Percentiles rank a stretch among this genome's conserved stretches.
Evolutionary conservation across 768 basidiomycete species (phyloP).

Genomic region (Trametes coccinea): DNA sequence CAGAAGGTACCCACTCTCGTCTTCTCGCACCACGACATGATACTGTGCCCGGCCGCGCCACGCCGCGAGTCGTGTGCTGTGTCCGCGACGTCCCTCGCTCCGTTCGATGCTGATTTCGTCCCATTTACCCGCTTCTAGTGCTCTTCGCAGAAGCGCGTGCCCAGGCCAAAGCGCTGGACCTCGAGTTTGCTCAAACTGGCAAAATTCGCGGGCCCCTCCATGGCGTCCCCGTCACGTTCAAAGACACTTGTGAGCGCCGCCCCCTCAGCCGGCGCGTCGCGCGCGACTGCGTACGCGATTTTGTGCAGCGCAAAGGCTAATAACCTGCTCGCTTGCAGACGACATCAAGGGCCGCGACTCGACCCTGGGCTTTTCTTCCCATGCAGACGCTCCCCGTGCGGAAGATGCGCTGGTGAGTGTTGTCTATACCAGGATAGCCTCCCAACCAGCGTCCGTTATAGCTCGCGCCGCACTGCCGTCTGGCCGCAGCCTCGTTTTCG

Average conservation of each 20-base stretch:
- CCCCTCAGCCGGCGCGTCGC: neutral
- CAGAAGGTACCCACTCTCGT: slow-evolving; percentile 57
- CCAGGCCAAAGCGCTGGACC: slow-evolving; percentile 65
- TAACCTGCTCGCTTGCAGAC: slow-evolving; percentile 37
- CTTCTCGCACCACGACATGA: neutral
- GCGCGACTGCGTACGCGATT: neutral
- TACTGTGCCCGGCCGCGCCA: neutral
- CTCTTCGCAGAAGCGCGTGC: slow-evolving; percentile 67
- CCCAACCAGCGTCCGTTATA: neutral
- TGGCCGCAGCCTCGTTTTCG: neutral
- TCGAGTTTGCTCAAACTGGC: slow-evolving; percentile 58
- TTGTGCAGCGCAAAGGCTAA: neutral
- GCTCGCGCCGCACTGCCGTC: too few species aligned
- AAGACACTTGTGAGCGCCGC: slow-evolving; percentile 59
- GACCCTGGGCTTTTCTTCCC: slow-evolving; percentile 67
- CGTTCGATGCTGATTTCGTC: neutral
- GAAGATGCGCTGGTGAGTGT: slow-evolving; percentile 62
- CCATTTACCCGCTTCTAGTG: slow-evolving; percentile 43
- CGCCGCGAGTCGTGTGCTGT: neutral
- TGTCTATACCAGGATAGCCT: neutral
- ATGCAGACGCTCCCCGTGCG: slow-evolving; percentile 58
- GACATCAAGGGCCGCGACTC: slow-evolving; percentile 65
- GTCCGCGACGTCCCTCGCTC: neutral
- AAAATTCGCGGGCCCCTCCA: slow-evolving; percentile 69
- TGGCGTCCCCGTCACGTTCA: slow-evolving; percentile 78